Evolutionary conservation across 73 alveolate species (phyloP).

Genomic region (Blepharisma japonicum): DNA sequence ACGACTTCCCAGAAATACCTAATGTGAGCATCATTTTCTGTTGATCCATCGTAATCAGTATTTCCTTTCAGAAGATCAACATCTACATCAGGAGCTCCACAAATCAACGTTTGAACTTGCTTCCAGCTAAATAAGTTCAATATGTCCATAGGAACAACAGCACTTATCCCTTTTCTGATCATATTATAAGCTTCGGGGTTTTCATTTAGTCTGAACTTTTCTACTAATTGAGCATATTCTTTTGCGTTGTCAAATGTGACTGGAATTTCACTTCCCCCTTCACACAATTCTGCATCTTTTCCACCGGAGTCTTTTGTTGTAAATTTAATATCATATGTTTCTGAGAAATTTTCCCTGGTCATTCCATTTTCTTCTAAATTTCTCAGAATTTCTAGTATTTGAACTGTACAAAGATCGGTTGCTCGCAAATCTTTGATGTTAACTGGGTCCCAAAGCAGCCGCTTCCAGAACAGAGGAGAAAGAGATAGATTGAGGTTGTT

Average conservation of each 20-base stretch:
- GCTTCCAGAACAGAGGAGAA: constrained; percentile 85
- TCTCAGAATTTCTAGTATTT: constrained; percentile 60
- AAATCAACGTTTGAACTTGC: constrained; percentile 82
- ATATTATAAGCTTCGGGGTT: constrained; percentile 59
- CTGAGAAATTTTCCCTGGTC: constrained; percentile 34
- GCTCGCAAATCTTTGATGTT: constrained; percentile 61
- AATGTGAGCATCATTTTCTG: constrained; percentile 56
- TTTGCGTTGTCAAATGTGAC: constrained; percentile 59
- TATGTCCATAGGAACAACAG: constrained; percentile 65
- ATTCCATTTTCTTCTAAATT: constrained; percentile 39
- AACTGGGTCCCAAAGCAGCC: constrained; percentile 60
- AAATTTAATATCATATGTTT: constrained; percentile 45
- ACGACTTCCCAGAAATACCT: constrained; percentile 76
- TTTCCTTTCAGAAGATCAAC: constrained; percentile 74
- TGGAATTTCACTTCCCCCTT: constrained; percentile 55
- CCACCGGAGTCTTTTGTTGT: constrained; percentile 76
- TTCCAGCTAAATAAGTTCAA: constrained; percentile 68
- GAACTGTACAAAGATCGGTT: constrained; percentile 65
- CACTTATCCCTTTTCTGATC: constrained; percentile 69
- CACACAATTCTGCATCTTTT: constrained; percentile 64
- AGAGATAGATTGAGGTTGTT: constrained; percentile 75
- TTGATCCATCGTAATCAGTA: constrained; percentile 76
- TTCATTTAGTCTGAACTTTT: constrained; percentile 62
- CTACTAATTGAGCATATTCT: constrained; percentile 55
- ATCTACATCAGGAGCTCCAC: constrained; percentile 81